Base-by-base conservation (phyloP, 2,329 filamentous ascomycete genomes). In the Paecilomyces sp. region DNA sequence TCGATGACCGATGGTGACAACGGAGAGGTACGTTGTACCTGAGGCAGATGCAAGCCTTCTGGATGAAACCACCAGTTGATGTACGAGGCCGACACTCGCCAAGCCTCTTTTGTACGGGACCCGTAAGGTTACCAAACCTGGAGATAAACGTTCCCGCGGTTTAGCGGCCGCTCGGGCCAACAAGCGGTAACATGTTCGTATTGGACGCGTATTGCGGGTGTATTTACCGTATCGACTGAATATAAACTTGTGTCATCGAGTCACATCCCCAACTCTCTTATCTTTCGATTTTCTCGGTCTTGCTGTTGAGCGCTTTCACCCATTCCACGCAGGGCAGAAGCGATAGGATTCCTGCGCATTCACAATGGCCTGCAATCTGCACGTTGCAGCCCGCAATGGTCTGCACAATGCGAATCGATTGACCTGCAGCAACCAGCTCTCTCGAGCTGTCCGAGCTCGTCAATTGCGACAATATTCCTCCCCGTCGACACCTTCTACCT, bases 401-500 rank as follows among this genome's bases (percentile, higher is more conserved):
- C 51, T 62, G 15, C 57, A 53, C 30, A 50, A 56, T 58, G 36
- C 34, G 34, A 54, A 57, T 62, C 65, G 67, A 65, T 67, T 70
- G 58, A 66, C 65, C 55, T 60, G 63, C 62, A 68, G 62, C 61
- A 67, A 61, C 62, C 67, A 58, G 64, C 65, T 61, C 54, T 63
- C 63, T 63, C 66, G 63, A 63, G 64, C 66, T 59, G 60, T 66
- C 58, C 65, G 65, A 62, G 67, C 62, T 66, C 67, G 65, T 60
- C 67, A 70, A 61, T 65, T 69, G 62, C 72, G 71, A 67, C 70
- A 63, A 63, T 76, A 74, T 65, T 70, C 68, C 62, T 69, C 70
- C 58, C 63, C 66, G 56, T 70, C 76, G 31, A 66, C 74, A 54
- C 77, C 78, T 30, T 69, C 71, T 25, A 82, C 80, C 57, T 84